Conservation (phyloP, 208 protist genomes). For the Crithidia expoeki region DNA sequence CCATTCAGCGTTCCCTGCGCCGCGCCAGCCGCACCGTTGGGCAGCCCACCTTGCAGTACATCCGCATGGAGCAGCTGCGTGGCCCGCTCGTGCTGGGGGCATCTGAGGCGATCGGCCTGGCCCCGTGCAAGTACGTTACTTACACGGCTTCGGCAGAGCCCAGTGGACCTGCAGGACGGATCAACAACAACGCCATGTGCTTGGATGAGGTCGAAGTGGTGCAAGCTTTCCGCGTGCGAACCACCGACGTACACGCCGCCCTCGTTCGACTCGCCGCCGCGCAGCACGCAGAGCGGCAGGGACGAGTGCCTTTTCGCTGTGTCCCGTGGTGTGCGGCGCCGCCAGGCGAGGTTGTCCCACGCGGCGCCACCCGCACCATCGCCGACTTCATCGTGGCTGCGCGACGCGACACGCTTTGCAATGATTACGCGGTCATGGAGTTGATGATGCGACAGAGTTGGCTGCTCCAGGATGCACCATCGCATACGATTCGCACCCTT, state of each 20-base stretch:
- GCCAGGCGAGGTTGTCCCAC: slow-evolving; percentile 13
- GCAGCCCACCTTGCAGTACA: slow-evolving; percentile 73
- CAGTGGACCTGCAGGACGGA: slow-evolving; percentile 11
- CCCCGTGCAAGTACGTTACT: slow-evolving; percentile 63
- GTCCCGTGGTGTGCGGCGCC: slow-evolving; percentile 31
- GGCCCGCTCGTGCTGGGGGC: slow-evolving; percentile 71
- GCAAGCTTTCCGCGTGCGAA: slow-evolving; percentile 69
- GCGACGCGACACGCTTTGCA: slow-evolving; percentile 51
- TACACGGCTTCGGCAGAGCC: slow-evolving; percentile 44
- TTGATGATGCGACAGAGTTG: slow-evolving; percentile 87
- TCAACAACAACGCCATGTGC: slow-evolving; percentile 1
- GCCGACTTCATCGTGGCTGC: slow-evolving; percentile 64
- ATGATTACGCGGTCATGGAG: slow-evolving; percentile 77
- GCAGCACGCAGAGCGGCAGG: slow-evolving; percentile 20
- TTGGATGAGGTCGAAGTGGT: slow-evolving; percentile 36
- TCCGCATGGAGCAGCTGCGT: slow-evolving; percentile 57
- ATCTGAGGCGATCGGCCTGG: slow-evolving; percentile 70
- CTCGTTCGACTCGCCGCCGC: slow-evolving; percentile 50
- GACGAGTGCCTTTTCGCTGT: slow-evolving; percentile 2
- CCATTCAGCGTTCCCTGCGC: slow-evolving; percentile 69
- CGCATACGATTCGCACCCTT: slow-evolving; percentile 69
- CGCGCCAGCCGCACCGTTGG: slow-evolving; percentile 71
- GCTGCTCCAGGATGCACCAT: slow-evolving; percentile 85
- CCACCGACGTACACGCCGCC: slow-evolving; percentile 64
- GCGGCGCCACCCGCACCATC: slow-evolving; percentile 27